phyloP scores from a whole-genome alignment of 2,329 filamentous ascomycete genomes.

The Verticillium albo-atrum region DNA sequence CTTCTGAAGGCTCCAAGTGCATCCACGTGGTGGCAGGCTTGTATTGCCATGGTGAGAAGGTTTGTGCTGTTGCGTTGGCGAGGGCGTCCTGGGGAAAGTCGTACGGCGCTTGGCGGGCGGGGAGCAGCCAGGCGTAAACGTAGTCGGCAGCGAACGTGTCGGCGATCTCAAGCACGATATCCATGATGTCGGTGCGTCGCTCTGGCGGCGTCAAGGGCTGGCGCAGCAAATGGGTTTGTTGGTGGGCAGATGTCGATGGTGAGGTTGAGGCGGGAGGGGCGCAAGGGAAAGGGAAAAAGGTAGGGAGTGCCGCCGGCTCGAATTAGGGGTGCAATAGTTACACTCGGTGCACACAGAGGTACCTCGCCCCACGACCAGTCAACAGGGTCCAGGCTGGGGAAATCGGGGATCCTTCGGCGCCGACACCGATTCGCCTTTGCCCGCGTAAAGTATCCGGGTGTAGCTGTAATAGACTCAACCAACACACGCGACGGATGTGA shows the following conservation, averaged over 20 bases:
- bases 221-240: no score
- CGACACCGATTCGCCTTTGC: not conserved
- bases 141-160: slow-evolving; percentile 82
- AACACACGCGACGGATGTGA: not conserved
- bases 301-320: no score
- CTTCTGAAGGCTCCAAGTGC: slow-evolving; percentile 63
- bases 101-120: slow-evolving; percentile 50
- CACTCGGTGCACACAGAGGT: not conserved
- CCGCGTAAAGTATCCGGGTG: not conserved
- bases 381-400: not conserved
- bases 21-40: slow-evolving; percentile 69
- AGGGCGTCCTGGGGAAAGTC: slow-evolving; percentile 43
- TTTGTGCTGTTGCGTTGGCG: slow-evolving; percentile 50
- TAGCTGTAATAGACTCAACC: not conserved
- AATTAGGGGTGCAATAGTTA: not conserved
- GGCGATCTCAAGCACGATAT: slow-evolving; percentile 81
- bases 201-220: not conserved
- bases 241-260: no score
- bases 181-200: slow-evolving; percentile 57
- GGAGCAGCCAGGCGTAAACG: slow-evolving; percentile 68
- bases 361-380: no score
- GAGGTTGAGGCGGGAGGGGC: no score
- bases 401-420: not conserved
- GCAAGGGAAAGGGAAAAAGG: no score
- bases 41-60: slow-evolving; percentile 62